phyloP scores from a whole-genome alignment of 306 rosid species.

The Cyclanthera cordifolia region DNA sequence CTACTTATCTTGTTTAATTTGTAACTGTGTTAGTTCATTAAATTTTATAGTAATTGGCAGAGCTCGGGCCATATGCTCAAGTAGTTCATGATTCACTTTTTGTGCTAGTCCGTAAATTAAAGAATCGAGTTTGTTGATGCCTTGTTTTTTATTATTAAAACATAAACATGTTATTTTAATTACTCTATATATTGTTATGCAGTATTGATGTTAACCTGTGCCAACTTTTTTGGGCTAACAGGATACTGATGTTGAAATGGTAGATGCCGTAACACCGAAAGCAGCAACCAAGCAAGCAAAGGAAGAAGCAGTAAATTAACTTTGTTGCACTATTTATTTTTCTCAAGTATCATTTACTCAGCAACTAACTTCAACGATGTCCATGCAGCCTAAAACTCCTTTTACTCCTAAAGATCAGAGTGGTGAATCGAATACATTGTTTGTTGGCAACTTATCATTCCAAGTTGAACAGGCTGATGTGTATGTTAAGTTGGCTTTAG shows the following conservation, averaged over 20 bases:
- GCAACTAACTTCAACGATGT: neutral
- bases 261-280: constrained; percentile 35
- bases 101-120: neutral
- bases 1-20: neutral
- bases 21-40: neutral
- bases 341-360: neutral
- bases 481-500: constrained; percentile 28
- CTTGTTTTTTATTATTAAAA: neutral
- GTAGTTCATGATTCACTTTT: neutral
- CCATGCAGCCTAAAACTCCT: constrained; percentile 58
- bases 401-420: constrained; percentile 18
- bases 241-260: constrained; percentile 58
- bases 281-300: neutral
- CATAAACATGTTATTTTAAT: neutral
- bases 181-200: neutral
- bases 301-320: constrained; percentile 35
- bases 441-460: constrained; percentile 58
- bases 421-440: constrained; percentile 41
- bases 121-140: neutral
- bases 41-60: neutral
- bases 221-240: constrained; percentile 14
- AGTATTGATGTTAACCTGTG: neutral
- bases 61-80: neutral
- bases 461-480: constrained; percentile 37
- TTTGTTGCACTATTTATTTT: neutral